A percentile compares a stretch with the other conserved stretches of the same genome.
phyloP scores from a whole-genome alignment of 2,329 filamentous ascomycete genomes.

The Trichoderma guizhouense region DNA sequence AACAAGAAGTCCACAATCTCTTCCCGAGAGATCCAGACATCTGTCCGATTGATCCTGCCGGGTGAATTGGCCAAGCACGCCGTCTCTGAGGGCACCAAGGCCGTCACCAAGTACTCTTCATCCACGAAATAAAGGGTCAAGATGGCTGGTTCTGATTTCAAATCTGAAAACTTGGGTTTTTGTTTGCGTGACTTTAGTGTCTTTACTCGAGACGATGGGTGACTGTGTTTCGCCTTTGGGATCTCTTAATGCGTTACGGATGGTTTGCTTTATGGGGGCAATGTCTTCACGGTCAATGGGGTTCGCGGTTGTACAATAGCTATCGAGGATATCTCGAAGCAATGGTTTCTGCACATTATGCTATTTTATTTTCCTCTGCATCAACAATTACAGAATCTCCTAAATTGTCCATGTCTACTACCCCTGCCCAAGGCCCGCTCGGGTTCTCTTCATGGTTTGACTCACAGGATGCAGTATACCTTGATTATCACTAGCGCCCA shows the following conservation, averaged over 20 bases:
- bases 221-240: slow-evolving; percentile 38
- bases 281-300: slow-evolving; percentile 68
- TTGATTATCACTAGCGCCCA: slow-evolving; percentile 79
- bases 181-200: slow-evolving; percentile 56
- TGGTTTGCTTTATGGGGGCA: slow-evolving; percentile 64
- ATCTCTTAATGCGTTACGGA: slow-evolving; percentile 73
- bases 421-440: slow-evolving; percentile 64
- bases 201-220: slow-evolving; percentile 52
- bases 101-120: slow-evolving; percentile 99
- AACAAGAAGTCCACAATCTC: slow-evolving; percentile 99
- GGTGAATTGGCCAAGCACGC: slow-evolving; percentile 99
- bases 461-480: slow-evolving; percentile 83
- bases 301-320: slow-evolving; percentile 72
- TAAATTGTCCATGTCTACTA: slow-evolving; percentile 30
- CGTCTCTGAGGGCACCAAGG: slow-evolving; percentile 99
- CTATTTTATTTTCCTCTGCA: slow-evolving; percentile 19
- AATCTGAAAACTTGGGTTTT: slow-evolving; percentile 42
- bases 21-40: slow-evolving; percentile 98
- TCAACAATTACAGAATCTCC: slow-evolving; percentile 14
- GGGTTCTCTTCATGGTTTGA: slow-evolving; percentile 82
- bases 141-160: slow-evolving; percentile 55
- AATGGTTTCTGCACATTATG: slow-evolving; percentile 62
- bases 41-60: slow-evolving; percentile 94
- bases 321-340: slow-evolving; percentile 59
- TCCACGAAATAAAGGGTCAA: slow-evolving; percentile 77